Percentiles rank a stretch among this genome's conserved stretches.
These are phyloP conservation scores for Nephelium lappaceum DNA, from an alignment of 345 rosid genomes.

Conservation along the genomic window DNA sequence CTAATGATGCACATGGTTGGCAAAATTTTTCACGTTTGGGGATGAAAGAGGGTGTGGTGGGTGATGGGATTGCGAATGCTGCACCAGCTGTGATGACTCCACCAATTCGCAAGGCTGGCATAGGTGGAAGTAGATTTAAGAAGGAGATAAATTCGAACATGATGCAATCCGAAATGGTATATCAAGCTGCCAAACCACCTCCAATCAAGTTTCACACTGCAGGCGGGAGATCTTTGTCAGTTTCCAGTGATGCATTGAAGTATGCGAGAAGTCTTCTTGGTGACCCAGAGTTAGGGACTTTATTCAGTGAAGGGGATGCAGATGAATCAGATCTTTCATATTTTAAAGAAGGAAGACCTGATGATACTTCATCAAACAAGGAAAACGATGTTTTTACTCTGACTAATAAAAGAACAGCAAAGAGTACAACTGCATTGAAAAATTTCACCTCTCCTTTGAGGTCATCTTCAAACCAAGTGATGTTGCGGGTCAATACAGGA, in stretches of 20 bases:
- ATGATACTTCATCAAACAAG: constrained; percentile 42
- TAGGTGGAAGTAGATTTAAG: constrained; percentile 30
- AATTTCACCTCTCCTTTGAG: constrained; percentile 64
- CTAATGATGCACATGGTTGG: constrained; percentile 25
- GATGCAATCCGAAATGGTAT: constrained; percentile 31
- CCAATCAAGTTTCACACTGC: constrained; percentile 84
- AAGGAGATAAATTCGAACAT: constrained; percentile 26
- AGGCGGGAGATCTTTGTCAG: constrained; percentile 81
- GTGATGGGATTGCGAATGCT: constrained; percentile 26
- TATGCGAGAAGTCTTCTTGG: constrained; percentile 96
- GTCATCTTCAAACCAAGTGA: constrained; percentile 46
- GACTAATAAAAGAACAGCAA: constrained; percentile 41
- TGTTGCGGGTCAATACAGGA: constrained; percentile 35
- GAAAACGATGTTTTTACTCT: constrained; percentile 37
- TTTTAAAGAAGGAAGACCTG: constrained; percentile 31
- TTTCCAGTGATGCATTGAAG: constrained; percentile 80
- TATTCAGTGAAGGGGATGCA: constrained; percentile 46
- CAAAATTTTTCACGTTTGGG: constrained; percentile 24
- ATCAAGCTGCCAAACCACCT: constrained; percentile 47
- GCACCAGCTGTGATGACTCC: constrained; percentile 36
- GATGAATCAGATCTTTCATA: constrained; percentile 38
- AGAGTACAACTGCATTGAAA: constrained; percentile 42
- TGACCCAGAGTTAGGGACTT: constrained; percentile 70
- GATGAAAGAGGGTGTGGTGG: constrained; percentile 22
- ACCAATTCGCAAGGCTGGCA: constrained; percentile 29